These are phyloP conservation scores for Leptographium radiaticola DNA, from an alignment of 2,329 filamentous ascomycete species.

Conservation along the genomic window DNA sequence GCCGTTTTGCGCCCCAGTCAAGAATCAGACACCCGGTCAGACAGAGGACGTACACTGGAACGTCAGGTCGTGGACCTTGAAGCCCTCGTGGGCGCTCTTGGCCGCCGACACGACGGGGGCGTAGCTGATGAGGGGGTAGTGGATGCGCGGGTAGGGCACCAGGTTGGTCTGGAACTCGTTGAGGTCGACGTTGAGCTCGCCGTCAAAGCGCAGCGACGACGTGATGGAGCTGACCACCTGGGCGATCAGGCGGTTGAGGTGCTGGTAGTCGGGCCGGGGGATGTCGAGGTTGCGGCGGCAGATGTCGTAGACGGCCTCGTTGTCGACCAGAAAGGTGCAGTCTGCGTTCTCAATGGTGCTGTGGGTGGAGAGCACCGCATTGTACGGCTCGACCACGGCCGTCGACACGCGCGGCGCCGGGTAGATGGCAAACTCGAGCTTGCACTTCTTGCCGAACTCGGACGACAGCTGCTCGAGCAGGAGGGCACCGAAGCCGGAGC, in stretches of 20 bases:
- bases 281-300: slow-evolving; percentile 61
- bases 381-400: slow-evolving; percentile 62
- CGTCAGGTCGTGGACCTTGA: slow-evolving; percentile 68
- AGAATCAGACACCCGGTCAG: too few species aligned
- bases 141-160: slow-evolving; percentile 60
- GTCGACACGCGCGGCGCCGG: slow-evolving; percentile 57
- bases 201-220: slow-evolving; percentile 58
- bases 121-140: slow-evolving; percentile 63
- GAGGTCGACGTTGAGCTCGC: slow-evolving; percentile 59
- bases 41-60: slow-evolving; percentile 48
- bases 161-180: slow-evolving; percentile 71
- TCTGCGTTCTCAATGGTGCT: slow-evolving; percentile 69
- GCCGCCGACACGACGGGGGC: slow-evolving; percentile 57
- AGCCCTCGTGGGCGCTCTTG: slow-evolving; percentile 77
- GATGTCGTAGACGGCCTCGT: slow-evolving; percentile 65
- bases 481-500: slow-evolving; percentile 59
- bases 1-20: too few species aligned
- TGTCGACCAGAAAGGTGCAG: slow-evolving; percentile 65
- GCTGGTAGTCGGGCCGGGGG: slow-evolving; percentile 54
- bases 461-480: slow-evolving; percentile 60
- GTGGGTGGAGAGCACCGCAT: slow-evolving; percentile 60
- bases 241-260: slow-evolving; percentile 60
- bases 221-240: slow-evolving; percentile 66
- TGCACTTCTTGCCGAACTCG: slow-evolving; percentile 65
- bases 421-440: slow-evolving; percentile 64